Base-by-base conservation (phyloP, 805 yeast genomes). In the Metschnikowia santaceciliae region DNA sequence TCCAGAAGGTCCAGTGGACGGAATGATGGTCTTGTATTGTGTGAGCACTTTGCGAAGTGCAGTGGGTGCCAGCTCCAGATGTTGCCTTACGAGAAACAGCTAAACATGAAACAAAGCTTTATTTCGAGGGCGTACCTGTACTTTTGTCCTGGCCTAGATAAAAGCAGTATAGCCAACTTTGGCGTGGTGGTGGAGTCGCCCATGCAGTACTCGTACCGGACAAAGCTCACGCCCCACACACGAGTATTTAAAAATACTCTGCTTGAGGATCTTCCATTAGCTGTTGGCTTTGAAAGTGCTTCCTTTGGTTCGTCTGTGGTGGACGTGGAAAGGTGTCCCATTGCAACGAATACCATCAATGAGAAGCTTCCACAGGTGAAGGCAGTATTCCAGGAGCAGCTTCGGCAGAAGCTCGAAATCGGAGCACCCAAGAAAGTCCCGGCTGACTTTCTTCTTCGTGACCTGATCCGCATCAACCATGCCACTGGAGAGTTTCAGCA, bases 11-110 rank as follows among this genome's bases (percentile, higher is more conserved):
- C n/a, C 6, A 51, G 54, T 19, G 42, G 30, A 10, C 57, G 76
- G 42, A 60, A 66, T 22, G 64, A 70, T 39, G 35, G 51, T 13
- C 57, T 69, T 15, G 57, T 70, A 2, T 51, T 61, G 4, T 75
- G 79, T 51, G 54, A 60, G 8, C 65, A 71, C 38, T 75, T 75
- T 51, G 54, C 64, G 8, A 54, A 51, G 32, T 75, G 79, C 49
- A 57, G 63, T 42, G 79, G 79, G 1, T 75, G 79, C 53, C 75
- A 74, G 46, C 61, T 70, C 19, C 79, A 75, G 50, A 72, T 71
- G 76, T 32, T 74, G 15, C 50, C 61, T 4, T 70, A 74, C 47
- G 69, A 68, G 3, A 63, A 67, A n/a, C 79, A 75, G 52, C 60
- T 74, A 19, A 46, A 52, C 2, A 64, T 63, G 47, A 75, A 75